These are phyloP conservation scores for Penstemon barbatus DNA, from an alignment of 257 asterid genomes.

Conservation along the genomic window DNA sequence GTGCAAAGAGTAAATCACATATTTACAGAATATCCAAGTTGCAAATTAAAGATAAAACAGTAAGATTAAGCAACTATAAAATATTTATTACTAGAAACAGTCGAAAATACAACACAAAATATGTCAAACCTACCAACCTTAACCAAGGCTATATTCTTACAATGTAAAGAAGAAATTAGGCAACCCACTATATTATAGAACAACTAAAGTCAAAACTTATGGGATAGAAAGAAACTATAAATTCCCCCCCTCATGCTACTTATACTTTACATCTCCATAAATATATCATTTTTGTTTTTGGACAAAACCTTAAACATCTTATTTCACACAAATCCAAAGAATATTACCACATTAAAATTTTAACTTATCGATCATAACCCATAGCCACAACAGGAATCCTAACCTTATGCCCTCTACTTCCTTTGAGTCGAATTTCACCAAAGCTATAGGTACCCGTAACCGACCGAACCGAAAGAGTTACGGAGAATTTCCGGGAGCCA, in stretches of 20 bases:
- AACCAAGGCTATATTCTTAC: constrained; percentile 33
- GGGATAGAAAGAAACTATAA: constrained; percentile 36
- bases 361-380: constrained; percentile 63
- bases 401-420: constrained; percentile 91
- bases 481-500: constrained; percentile 54
- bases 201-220: constrained; percentile 44
- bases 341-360: constrained; percentile 29
- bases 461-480: constrained; percentile 79
- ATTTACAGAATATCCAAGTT: no score
- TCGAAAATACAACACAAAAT: constrained; percentile 28
- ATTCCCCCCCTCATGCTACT: constrained; percentile 20
- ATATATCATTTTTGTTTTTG: neutral
- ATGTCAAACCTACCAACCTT: constrained; percentile 29
- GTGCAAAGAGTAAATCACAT: no score
- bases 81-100: constrained; percentile 27
- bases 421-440: constrained; percentile 84
- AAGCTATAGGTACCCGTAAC: constrained; percentile 79
- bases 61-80: neutral
- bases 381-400: constrained; percentile 81
- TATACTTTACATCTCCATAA: constrained; percentile 4
- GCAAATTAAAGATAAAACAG: neutral
- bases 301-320: constrained; percentile 30
- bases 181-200: constrained; percentile 38
- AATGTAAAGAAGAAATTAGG: constrained; percentile 24
- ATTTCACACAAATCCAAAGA: constrained; percentile 49